Percentiles rank a stretch among this genome's conserved stretches.
These are phyloP conservation scores for Crithidia acanthocephali DNA, from an alignment of 208 protist genomes.

Conservation along the genomic window DNA sequence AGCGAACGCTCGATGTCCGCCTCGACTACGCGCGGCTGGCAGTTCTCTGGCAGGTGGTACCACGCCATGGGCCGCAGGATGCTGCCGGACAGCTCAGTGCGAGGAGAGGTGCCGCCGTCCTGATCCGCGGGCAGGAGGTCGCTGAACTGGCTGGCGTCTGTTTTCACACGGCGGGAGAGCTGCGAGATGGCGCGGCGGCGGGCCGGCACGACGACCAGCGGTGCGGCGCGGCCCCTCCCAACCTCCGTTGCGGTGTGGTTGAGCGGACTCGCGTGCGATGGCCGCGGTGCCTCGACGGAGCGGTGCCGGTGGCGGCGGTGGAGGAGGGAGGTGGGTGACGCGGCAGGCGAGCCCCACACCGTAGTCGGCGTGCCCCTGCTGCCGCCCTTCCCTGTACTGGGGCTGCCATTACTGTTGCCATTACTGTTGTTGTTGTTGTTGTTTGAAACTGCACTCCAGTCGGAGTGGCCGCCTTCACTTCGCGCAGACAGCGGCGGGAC, in stretches of 20 bases:
- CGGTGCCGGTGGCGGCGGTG: conserved; percentile 23
- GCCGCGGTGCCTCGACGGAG: conserved; percentile 6
- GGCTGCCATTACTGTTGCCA: neutral
- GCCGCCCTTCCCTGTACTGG: neutral
- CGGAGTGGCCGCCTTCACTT: neutral
- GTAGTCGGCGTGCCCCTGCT: neutral
- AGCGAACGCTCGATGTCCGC: conserved; percentile 81
- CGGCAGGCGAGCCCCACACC: neutral
- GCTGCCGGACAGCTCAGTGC: conserved; percentile 7
- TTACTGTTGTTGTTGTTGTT: neutral
- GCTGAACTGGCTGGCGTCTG: conserved; percentile 7
- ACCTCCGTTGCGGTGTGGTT: conserved; percentile 1
- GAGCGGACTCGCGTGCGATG: neutral
- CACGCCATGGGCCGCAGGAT: conserved; percentile 20
- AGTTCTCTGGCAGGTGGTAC: conserved; percentile 67
- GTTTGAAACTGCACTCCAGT: neutral
- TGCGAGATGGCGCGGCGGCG: conserved; percentile 37
- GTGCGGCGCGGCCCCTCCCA: neutral
- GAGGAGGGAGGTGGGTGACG: neutral
- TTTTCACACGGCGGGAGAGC: conserved; percentile 38
- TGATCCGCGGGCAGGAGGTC: conserved; percentile 4
- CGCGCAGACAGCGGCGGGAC: neutral
- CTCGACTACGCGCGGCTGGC: conserved; percentile 75
- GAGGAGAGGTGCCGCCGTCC: conserved; percentile 1
- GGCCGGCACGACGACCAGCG: neutral